Base-by-base conservation (phyloP, 805 yeast genomes). In the Lipomyces sp. region DNA sequence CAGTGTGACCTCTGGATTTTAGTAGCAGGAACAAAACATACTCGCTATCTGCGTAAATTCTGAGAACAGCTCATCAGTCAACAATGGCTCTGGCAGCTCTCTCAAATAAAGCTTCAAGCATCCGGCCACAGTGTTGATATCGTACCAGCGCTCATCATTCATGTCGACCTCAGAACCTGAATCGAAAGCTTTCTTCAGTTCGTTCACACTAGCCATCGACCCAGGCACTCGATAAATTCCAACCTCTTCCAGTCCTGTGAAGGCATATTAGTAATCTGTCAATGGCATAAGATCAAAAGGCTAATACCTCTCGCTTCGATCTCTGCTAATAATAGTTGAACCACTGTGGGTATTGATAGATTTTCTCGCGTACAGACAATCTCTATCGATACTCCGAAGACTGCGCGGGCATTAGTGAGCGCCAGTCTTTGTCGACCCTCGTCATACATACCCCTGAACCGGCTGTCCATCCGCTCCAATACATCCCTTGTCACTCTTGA, bases 301-400 rank as follows among this genome's bases (percentile, higher is more conserved):
- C 24, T 24, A 24, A 30, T 50, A 65, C 69, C 71, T 62, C 93
- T 85, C n/a, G 81, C 78, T 76, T 94, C 98, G 70, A 94, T 90
- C 71, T 89, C 95, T 57, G 82, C 82, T 71, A 92, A 81, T 55
- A 94, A 78, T 64, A 83, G 82, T 45, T 83, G 86, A 64, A 93
- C 86, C 54, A 93, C 85, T 4, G 75, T 78, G 0, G 98, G 98
- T 39, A 87, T 79, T 1, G 78, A 68, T 0, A 86, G 78, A 8
- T 84, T 79, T 71, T 92, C 97, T 60, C 97, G 81, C 62, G 81
- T 84, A 75, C 97, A 92, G 3, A 92, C 85, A 69, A 86, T 86
- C 42, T 83, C 85, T 45, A 94, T 80, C 1, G 98, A 97, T 57
- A 92, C 89, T 13, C 98, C 98, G 82, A 93, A 94, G 2, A 94